Evolutionary conservation across 441 rosid genomes (phyloP), one percentile per base, ranked within the genome.

Genomic region (Sinapis alba): DNA sequence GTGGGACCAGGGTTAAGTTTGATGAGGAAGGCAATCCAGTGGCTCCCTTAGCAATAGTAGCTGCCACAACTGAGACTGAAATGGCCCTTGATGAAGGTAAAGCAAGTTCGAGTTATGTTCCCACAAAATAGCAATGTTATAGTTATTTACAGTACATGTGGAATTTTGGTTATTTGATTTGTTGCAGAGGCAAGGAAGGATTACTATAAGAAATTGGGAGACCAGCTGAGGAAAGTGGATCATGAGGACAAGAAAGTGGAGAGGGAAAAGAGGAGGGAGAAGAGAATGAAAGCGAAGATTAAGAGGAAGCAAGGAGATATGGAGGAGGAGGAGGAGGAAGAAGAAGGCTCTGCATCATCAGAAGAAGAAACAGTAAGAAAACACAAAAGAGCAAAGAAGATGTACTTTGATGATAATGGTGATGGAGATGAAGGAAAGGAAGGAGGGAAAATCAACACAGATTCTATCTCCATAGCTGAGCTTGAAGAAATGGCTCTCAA

Each of bases 401-500:
- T 77, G 9, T 68, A 84, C 73, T 80, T 83, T 23, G 86, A 89
- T 3, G 74, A 68, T n/a, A 81, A 75, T 18, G 83, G 71, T 45
- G 60, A 18, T 45, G 63, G 27, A 62, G 74, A 47, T 54, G 70
- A 69, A 8, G 75, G 30, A 30, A 63, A 5, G 0, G 72, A 20
- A 10, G 64, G 30, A 23, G 68, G 53, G 2, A 75, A 75, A 60
- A 8, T 82, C 65, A 65, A 78, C 8, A 73, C 80, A 16, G 87
- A 88, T 70, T 56, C 94, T 3, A 30, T 86, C 34, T 83, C 95
- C 47, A 7, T 88, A 23, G 88, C 84, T 43, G 94, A 90, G 32
- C 97, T 90, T 79, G 96, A 92, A 84, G 90, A 86, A 71, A 75
- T 86, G 73, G 97, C 93, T 57, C 94, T 92, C 45, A 87, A 84